Conservation (phyloP, 202 grass and related monocot species). For the Brachypodium distachyon region DNA sequence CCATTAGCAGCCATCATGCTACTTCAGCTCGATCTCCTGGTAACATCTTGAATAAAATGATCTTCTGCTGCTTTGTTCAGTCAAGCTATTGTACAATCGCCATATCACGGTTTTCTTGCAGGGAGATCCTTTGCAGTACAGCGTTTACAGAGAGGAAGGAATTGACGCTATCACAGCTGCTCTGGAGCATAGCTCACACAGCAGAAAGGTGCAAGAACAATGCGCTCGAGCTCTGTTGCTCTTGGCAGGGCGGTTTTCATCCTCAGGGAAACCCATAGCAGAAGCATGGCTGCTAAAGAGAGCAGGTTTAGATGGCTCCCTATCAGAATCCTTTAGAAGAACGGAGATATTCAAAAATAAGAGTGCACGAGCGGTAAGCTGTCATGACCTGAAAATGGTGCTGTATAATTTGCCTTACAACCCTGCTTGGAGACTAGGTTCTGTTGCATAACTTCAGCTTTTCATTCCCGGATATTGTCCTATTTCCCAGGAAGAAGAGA, state of each 20-base stretch:
- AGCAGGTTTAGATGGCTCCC: slow-evolving; percentile 78
- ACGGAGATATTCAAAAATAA: slow-evolving; percentile 65
- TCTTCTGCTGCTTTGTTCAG: slow-evolving; percentile 5
- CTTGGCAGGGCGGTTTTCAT: slow-evolving; percentile 77
- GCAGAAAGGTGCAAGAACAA: slow-evolving; percentile 68
- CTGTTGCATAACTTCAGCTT: not conserved
- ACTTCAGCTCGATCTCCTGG: slow-evolving; percentile 89
- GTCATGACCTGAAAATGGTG: not conserved
- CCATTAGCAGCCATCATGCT: slow-evolving; percentile 78
- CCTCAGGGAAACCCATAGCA: slow-evolving; percentile 56
- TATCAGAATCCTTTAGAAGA: slow-evolving; percentile 75
- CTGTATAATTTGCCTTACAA: not conserved
- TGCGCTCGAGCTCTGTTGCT: slow-evolving; percentile 74
- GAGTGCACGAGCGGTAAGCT: slow-evolving; percentile 46
- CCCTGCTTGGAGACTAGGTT: not conserved
- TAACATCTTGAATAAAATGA: slow-evolving; percentile 25
- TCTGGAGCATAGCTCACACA: slow-evolving; percentile 55
- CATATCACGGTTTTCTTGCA: slow-evolving; percentile 45
- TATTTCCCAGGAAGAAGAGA: slow-evolving; percentile 77
- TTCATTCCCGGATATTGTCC: not conserved
- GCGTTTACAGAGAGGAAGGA: slow-evolving; percentile 79
- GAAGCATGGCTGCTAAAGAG: slow-evolving; percentile 80
- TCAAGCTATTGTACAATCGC: slow-evolving; percentile 19
- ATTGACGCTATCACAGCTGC: slow-evolving; percentile 60
- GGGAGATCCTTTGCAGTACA: slow-evolving; percentile 93